Conservation (phyloP, 2,329 filamentous ascomycete genomes). For the Colletotrichum ledebouriae region DNA sequence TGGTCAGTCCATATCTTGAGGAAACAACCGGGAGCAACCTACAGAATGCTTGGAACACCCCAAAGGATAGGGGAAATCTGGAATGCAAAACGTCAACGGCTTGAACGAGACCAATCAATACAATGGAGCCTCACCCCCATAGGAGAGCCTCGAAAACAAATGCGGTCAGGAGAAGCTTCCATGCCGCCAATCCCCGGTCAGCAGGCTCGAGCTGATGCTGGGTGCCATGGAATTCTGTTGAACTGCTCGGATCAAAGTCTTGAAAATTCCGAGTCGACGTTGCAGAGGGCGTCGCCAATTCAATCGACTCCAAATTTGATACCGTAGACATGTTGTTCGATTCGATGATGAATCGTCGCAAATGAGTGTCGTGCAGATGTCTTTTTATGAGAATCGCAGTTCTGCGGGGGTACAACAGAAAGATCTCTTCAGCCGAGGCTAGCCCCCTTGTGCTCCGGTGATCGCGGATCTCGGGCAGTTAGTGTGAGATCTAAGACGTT, state of each 20-base stretch:
- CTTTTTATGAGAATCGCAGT: neutral
- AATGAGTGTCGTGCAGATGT: neutral
- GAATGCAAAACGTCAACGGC: neutral
- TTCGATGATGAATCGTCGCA: neutral
- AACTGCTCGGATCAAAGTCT: neutral
- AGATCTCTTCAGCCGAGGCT: neutral
- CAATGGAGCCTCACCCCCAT: constrained; percentile 43
- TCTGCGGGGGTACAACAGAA: neutral
- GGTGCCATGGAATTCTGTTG: constrained; percentile 2
- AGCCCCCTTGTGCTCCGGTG: constrained; percentile 9
- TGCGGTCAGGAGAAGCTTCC: constrained; percentile 45
- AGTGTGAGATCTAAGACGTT: neutral
- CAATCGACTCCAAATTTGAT: constrained; percentile 6
- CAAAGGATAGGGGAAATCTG: constrained; percentile 51
- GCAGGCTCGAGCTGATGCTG: constrained; percentile 42
- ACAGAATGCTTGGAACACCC: constrained; percentile 50
- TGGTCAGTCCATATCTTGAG: too few species aligned
- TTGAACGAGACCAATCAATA: neutral
- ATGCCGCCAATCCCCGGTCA: constrained; percentile 46
- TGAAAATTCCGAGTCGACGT: neutral
- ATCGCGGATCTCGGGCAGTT: constrained; percentile 8
- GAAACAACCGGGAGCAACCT: too few species aligned
- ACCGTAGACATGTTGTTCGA: neutral
- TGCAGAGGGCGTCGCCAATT: constrained; percentile 1
- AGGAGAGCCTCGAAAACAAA: constrained; percentile 48